Base-by-base conservation (phyloP, 352 stramenopile species). In the Phytophthora sp. region DNA sequence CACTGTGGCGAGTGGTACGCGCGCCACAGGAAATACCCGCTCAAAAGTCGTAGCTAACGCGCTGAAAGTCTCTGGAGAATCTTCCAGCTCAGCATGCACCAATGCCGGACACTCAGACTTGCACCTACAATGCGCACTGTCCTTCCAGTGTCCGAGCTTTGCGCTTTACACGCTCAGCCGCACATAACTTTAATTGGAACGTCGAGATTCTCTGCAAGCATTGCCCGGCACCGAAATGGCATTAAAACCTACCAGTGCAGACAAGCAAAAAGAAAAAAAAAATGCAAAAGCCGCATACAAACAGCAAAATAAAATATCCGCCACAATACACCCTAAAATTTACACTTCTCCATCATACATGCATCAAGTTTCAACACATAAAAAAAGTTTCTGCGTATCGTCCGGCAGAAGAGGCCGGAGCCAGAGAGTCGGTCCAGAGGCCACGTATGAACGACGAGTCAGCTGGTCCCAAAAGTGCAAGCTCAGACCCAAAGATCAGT, bases 241-340 rank as follows among this genome's bases (percentile, higher is more conserved):
- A 44, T 60, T 38, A 50, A 51, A 51, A 45, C 50, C 46, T 41
- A 65, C 55, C 55, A 26, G 16, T 23, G 15, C 57, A 65, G 21
- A 60, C 59, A n/a, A 61, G 29, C 59, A 67, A 66, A 66, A 63
- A n/a, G n/a, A n/a, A n/a, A n/a, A n/a, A n/a, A n/a, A n/a, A n/a
- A n/a, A n/a, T n/a, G n/a, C n/a, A n/a, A n/a, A n/a, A n/a, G n/a
- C n/a, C 23, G 3, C 7, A 36, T 31, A 27, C 57, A 66, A 66
- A 66, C 58, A 66, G 58, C 46, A 39, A 66, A 66, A 66, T n/a
- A n/a, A n/a, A n/a, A n/a, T n/a, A 61, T 4, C 4, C 33, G 23
- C 18, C 31, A 23, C 23, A 5, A n/a, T n/a, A n/a, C n/a, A 7
- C 9, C 9, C 3, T 49, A 16, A 20, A 30, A 7, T 29, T 41